Base-by-base conservation (phyloP, 1,139 yeast genomes). In the Candida labiduridarum region DNA sequence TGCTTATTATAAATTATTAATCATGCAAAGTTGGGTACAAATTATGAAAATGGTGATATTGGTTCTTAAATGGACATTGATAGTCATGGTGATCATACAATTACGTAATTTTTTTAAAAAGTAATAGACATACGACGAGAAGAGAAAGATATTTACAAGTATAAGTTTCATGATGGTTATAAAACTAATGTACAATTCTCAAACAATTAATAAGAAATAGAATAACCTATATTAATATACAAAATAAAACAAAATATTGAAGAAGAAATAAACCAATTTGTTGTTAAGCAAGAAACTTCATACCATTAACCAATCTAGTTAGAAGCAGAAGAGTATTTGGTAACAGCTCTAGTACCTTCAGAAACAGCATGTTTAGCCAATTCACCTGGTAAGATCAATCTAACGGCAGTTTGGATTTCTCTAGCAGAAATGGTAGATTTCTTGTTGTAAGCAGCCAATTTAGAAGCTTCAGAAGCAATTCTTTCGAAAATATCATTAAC, bases 291-390 rank as follows among this genome's bases (percentile, higher is more conserved):
- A 19, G 46, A 19, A 19, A 19, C 22, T 19, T 19, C 22, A 19
- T 19, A 19, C 22, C 22, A 19, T 19, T 4, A 19, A 19, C 22
- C 22, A 19, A 19, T 35, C 43, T 76, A 76, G 67, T 71, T 72
- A 64, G 86, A 80, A 66, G 91, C 86, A 70, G 97, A 89, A 69
- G 97, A 90, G 87, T 92, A 94, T 85, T 94, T 94, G 78, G 98
- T 92, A 68, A 94, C 98, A 76, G 99, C 97, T 87, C 97, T 91
- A 67, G 98, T 92, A 84, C 98, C 98, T 81, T 92, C 98, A 66
- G 97, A 89, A 68, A 91, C 97, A 68, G 98, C 97, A 79, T 92
- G 98, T 85, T 92, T 94, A 64, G 99, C 97, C 78, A 94, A 86
- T 82, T 94, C 99, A 86, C 99, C 99, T 63, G 99, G 99, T 69